Base-by-base conservation (phyloP, 106 monocot species). In the Acanthochlamys bracteata region DNA sequence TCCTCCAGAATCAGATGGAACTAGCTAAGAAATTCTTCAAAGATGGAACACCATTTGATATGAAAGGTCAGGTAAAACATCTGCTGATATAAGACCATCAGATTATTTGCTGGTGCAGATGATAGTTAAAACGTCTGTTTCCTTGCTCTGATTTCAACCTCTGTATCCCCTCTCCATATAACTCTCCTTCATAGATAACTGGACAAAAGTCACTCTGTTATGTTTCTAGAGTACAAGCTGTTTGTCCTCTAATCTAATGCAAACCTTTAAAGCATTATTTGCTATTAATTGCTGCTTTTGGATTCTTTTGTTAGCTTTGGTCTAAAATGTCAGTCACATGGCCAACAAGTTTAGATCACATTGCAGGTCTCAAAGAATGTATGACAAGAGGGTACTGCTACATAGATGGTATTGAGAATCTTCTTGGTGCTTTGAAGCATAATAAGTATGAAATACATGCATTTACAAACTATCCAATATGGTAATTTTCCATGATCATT, bases 381-480 rank as follows among this genome's bases (percentile, higher is more conserved):
- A 88, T 96, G 91, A 42, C 55, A 43, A 80, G 59, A 64, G 90
- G 79, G 65, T 96, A 88, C 67, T 70, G 71, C 21, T 96, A 85
- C 55, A 17, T 91, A 15, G 88, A 96, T 72, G 96, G 96, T 42
- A 83, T 91, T 59, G 88, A 96, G 56, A 70, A 59, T 40, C 60
- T 96, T 71, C 88, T 96, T 15, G 69, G 63, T 17, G 20, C 17
- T 78, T 60, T 96, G 76, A 91, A 91, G 57, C 68, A 73, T 61
- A 81, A 83, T 59, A 78, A 79, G 59, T 91, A 96, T 61, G 96
- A 96, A 72, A 57, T 96, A 52, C 96, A 96, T 71, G 96, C 96
- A 49, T 96, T 96, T 69, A 96, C 96, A 65, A 96, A 96, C 55
- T 96, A 96, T 76, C 96, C 96, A 57, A 65, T 83, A 13, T 96